A percentile compares a stretch with the other conserved stretches of the same genome.
These are phyloP conservation scores for Claviceps digitariae DNA, from an alignment of 2,329 filamentous ascomycete species.

Conservation along the genomic window DNA sequence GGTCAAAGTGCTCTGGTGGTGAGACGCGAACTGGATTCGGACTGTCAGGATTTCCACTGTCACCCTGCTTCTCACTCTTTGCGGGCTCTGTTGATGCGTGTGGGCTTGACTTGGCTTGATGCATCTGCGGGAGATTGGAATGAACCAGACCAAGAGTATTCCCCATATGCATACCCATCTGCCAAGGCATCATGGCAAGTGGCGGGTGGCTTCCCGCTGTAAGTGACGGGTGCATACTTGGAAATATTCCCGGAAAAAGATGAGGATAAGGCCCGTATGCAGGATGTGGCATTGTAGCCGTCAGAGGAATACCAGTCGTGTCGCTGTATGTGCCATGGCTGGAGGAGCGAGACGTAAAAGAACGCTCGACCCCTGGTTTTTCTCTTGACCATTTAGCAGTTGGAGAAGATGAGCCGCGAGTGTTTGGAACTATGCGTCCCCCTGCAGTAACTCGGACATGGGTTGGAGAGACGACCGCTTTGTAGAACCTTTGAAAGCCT, in stretches of 20 bases:
- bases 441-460: constrained; percentile 55
- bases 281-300: constrained; percentile 11
- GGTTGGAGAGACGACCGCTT: constrained; percentile 53
- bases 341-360: constrained; percentile 9
- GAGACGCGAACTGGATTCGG: constrained; percentile 20
- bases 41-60: constrained; percentile 19
- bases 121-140: constrained; percentile 12
- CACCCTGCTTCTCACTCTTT: constrained; percentile 17
- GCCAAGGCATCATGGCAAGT: constrained; percentile 27
- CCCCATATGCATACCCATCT: constrained; percentile 24
- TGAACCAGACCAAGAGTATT: constrained; percentile 14
- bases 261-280: constrained; percentile 16
- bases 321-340: constrained; percentile 7
- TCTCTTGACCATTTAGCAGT: constrained; percentile 37
- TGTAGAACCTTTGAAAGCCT: constrained; percentile 55
- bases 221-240: constrained; percentile 18
- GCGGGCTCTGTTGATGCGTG: constrained; percentile 12
- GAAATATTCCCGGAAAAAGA: constrained; percentile 19
- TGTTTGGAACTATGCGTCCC: constrained; percentile 54
- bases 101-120: constrained; percentile 6
- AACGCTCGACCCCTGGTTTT: constrained; percentile 13
- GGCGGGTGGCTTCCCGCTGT: constrained; percentile 15
- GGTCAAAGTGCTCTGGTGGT: constrained; percentile 32
- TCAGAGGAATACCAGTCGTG: constrained; percentile 4
- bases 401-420: constrained; percentile 37